Evolutionary conservation across 805 yeast species (phyloP).

Genomic region (Ogataea paradorogensis): DNA sequence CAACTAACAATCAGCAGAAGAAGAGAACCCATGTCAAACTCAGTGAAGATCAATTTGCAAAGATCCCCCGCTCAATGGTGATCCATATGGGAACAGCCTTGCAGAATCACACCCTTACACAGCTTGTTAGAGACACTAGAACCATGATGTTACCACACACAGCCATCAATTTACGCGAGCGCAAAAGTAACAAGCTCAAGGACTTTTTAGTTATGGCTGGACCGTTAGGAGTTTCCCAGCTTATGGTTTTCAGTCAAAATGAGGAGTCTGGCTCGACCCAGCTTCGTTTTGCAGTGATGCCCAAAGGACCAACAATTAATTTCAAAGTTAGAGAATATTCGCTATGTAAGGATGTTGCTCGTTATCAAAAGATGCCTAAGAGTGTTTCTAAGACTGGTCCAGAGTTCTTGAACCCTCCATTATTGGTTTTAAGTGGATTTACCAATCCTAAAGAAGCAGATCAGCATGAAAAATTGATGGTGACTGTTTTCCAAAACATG

Average conservation of each 20-base stretch:
- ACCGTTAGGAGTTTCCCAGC: constrained; percentile 87
- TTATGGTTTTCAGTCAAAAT: constrained; percentile 82
- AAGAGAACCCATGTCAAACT: constrained; percentile 79
- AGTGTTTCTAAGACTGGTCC: constrained; percentile 61
- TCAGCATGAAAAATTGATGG: constrained; percentile 73
- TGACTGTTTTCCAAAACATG: constrained; percentile 91
- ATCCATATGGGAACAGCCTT: constrained; percentile 73
- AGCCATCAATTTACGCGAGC: constrained; percentile 80
- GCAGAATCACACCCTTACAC: constrained; percentile 77
- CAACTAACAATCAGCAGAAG: constrained; percentile 46
- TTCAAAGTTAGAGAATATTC: constrained; percentile 78
- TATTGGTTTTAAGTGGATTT: constrained; percentile 92
- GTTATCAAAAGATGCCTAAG: constrained; percentile 72
- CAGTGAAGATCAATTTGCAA: constrained; percentile 62
- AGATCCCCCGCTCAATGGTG: constrained; percentile 92
- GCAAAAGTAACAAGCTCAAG: constrained; percentile 81
- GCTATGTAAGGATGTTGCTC: constrained; percentile 74
- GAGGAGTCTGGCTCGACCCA: constrained; percentile 76
- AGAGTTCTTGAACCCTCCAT: constrained; percentile 76
- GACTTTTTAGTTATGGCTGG: constrained; percentile 99
- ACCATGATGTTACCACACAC: constrained; percentile 95
- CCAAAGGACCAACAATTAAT: constrained; percentile 91
- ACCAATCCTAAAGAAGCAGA: constrained; percentile 60
- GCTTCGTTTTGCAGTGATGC: constrained; percentile 79
- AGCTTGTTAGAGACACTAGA: constrained; percentile 84